These are phyloP conservation scores for Petunia axillaris DNA, from an alignment of 257 asterid genomes.

Conservation along the genomic window DNA sequence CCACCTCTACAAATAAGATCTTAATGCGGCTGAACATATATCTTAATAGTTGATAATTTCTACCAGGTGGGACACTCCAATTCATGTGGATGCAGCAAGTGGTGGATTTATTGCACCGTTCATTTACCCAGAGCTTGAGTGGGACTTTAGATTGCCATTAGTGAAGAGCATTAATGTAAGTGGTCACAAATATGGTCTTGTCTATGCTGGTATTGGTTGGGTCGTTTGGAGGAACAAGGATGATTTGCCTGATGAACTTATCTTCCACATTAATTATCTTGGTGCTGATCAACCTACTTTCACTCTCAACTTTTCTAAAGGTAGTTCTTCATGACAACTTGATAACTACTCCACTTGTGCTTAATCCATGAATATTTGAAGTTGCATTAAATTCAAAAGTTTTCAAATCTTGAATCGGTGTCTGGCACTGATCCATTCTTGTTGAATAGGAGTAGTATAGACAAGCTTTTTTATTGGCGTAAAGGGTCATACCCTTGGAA, in stretches of 20 bases:
- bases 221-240: slow-evolving; percentile 80
- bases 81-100: slow-evolving; percentile 96
- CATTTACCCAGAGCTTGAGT: slow-evolving; percentile 79
- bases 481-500: too few relatives aligned
- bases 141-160: slow-evolving; percentile 86
- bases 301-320: slow-evolving; percentile 94
- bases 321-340: slow-evolving; percentile 33
- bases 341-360: background rate
- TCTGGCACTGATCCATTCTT: too few relatives aligned
- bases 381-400: too few relatives aligned
- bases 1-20: too few relatives aligned
- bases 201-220: slow-evolving; percentile 96
- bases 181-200: slow-evolving; percentile 96
- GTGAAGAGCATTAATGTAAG: slow-evolving; percentile 93
- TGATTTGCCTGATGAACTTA: slow-evolving; percentile 84
- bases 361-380: background rate
- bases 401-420: too few relatives aligned
- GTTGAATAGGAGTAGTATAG: too few relatives aligned
- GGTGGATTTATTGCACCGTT: slow-evolving; percentile 97
- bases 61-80: slow-evolving; percentile 84
- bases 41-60: background rate
- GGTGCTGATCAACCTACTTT: slow-evolving; percentile 98
- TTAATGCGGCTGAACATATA: background rate
- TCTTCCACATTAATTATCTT: slow-evolving; percentile 88
- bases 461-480: too few relatives aligned